Percentiles rank a stretch among this genome's conserved stretches.
phyloP scores from a whole-genome alignment of 208 protist genomes.

The Vickermania ingenoplastis region DNA sequence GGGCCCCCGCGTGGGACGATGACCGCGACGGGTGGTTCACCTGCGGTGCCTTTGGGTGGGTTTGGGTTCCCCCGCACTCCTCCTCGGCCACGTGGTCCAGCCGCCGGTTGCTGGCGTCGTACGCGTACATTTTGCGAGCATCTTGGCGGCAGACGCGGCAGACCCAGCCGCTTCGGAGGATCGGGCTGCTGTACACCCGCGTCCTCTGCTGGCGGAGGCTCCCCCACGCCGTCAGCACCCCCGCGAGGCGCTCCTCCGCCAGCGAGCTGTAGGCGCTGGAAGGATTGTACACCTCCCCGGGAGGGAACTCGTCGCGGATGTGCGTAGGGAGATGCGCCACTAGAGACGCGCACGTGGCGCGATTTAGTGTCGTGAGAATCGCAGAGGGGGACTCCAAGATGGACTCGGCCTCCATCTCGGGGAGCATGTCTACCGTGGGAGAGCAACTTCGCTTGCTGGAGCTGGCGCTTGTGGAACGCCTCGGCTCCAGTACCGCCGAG shows the following conservation, averaged over 20 bases:
- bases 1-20: not conserved
- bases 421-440: not conserved
- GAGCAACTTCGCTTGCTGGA: not conserved
- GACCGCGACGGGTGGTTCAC: not conserved
- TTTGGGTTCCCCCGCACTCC: not conserved
- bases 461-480: not conserved
- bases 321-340: not conserved
- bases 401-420: not conserved
- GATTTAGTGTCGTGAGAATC: not conserved
- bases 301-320: not conserved
- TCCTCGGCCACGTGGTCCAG: constrained; percentile 1
- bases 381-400: not conserved
- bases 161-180: not conserved
- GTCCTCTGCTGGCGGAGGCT: not conserved
- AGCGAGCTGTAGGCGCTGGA: not conserved
- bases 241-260: not conserved
- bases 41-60: not conserved
- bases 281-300: not conserved
- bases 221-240: not conserved
- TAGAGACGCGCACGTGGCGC: not conserved
- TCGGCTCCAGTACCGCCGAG: not conserved
- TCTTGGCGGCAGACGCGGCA: constrained; percentile 51
- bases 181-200: not conserved
- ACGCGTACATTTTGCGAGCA: constrained; percentile 17
- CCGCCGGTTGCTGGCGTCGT: constrained; percentile 12